These are phyloP conservation scores for Diospyros kaki DNA, from an alignment of 148 eudicot species.

Conservation along the genomic window DNA sequence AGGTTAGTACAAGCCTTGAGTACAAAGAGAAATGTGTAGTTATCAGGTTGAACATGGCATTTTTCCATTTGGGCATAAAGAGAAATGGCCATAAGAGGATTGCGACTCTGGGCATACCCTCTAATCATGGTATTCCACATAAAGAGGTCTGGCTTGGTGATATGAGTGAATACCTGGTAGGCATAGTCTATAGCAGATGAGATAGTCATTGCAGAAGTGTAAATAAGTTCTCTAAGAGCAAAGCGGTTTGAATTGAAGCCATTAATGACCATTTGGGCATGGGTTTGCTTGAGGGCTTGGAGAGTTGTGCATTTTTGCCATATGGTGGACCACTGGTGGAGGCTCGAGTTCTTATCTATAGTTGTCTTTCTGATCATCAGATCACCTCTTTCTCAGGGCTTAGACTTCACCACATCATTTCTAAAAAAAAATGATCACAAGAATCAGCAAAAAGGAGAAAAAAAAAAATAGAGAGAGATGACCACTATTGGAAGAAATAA, in stretches of 20 bases:
- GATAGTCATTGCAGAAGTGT: slow-evolving; percentile 26
- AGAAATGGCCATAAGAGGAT: slow-evolving; percentile 27
- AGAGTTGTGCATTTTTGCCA: slow-evolving; percentile 44
- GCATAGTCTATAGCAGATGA: slow-evolving; percentile 47
- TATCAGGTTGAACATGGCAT: slow-evolving; percentile 24
- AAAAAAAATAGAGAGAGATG: no score
- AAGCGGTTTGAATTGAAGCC: slow-evolving; percentile 37
- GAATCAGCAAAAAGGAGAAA: no score
- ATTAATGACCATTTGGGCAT: slow-evolving; percentile 40
- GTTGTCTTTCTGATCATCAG: slow-evolving; percentile 37
- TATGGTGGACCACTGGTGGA: slow-evolving; percentile 30
- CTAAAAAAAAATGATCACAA: no score
- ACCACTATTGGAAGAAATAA: no score
- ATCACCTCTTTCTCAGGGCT: neutral
- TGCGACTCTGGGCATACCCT: slow-evolving; percentile 55
- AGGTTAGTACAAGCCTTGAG: slow-evolving; percentile 59
- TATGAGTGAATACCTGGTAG: slow-evolving; percentile 47
- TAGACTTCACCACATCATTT: no score
- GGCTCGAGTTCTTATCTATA: slow-evolving; percentile 22
- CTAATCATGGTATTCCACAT: slow-evolving; percentile 63
- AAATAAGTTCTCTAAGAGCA: slow-evolving; percentile 44
- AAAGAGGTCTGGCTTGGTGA: slow-evolving; percentile 50
- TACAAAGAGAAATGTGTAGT: slow-evolving; percentile 45
- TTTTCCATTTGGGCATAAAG: slow-evolving; percentile 44
- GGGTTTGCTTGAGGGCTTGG: slow-evolving; percentile 43